Evolutionary conservation across 441 rosid genomes (phyloP).

Genomic region (Iberis amara): DNA sequence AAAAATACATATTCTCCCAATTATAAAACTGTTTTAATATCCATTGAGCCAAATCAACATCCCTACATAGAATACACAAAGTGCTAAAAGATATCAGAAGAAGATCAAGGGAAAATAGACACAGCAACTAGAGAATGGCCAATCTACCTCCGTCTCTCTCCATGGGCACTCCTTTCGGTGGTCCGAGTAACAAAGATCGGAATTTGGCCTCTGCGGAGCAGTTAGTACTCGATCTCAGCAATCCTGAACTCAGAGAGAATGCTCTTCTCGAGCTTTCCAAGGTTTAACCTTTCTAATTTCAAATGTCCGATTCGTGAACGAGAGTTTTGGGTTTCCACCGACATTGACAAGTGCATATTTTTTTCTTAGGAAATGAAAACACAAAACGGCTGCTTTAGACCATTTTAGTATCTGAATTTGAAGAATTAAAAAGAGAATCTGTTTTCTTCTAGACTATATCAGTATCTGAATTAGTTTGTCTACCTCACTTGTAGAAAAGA

Average conservation of each 20-base stretch:
- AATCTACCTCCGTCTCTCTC: constrained; percentile 37
- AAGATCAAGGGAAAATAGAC: too few species aligned
- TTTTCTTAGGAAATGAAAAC: too few species aligned
- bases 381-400: too few species aligned
- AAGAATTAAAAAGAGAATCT: too few species aligned
- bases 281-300: constrained; percentile 35
- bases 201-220: constrained; percentile 94
- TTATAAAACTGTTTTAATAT: too few species aligned
- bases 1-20: too few species aligned
- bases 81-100: too few species aligned
- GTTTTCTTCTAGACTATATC: background rate
- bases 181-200: constrained; percentile 72
- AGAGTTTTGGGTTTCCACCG: constrained; percentile 14
- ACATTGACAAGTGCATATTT: constrained; percentile 5
- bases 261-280: constrained; percentile 94
- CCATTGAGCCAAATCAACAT: too few species aligned
- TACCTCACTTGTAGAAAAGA: constrained; percentile 54
- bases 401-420: too few species aligned
- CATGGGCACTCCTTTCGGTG: constrained; percentile 39
- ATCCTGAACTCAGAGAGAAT: constrained; percentile 94
- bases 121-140: constrained; percentile 32
- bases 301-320: constrained; percentile 13
- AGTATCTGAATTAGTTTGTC: constrained; percentile 3
- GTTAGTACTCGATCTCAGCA: constrained; percentile 89
- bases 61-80: background rate